Percentiles rank a stretch among this genome's conserved stretches.
Conservation (phyloP, 1,139 yeast species). For the Sugiyamaella sp. region DNA sequence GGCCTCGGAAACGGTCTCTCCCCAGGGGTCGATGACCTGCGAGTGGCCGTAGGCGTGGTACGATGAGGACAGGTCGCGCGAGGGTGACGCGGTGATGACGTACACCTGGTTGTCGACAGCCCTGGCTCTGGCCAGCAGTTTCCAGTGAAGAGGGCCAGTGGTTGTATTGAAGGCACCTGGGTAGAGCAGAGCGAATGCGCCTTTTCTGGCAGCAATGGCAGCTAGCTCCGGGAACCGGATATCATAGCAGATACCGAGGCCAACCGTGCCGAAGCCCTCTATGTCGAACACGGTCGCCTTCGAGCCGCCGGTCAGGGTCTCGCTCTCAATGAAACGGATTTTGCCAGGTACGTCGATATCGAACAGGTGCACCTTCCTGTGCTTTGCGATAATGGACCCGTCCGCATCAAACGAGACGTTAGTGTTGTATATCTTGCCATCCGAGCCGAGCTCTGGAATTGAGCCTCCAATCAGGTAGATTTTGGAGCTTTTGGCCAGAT, state of each 20-base stretch:
- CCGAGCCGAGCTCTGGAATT: conserved; percentile 72
- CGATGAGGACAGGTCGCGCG: conserved; percentile 68
- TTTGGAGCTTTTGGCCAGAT: conserved; percentile 61
- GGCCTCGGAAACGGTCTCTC: conserved; percentile 79
- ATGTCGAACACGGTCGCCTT: conserved; percentile 75
- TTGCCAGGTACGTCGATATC: conserved; percentile 92
- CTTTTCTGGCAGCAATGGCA: conserved; percentile 70
- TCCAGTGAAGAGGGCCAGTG: conserved; percentile 96
- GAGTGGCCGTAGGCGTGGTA: conserved; percentile 96
- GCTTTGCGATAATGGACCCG: conserved; percentile 81
- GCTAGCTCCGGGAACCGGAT: conserved; percentile 92
- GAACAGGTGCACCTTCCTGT: conserved; percentile 85
- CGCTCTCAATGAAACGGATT: conserved; percentile 82
- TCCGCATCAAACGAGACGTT: conserved; percentile 69
- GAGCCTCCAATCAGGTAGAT: conserved; percentile 86
- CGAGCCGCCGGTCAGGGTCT: conserved; percentile 73
- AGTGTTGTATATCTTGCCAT: conserved; percentile 74
- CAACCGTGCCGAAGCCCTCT: conserved; percentile 74
- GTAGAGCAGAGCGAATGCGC: conserved; percentile 84
- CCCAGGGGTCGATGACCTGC: conserved; percentile 81
- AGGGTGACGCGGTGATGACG: conserved; percentile 84
- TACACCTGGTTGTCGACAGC: conserved; percentile 89
- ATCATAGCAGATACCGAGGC: conserved; percentile 92
- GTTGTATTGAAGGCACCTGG: conserved; percentile 97
- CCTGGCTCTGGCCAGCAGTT: conserved; percentile 77